Evolutionary conservation across 2,329 filamentous ascomycete genomes (phyloP).

Genomic region (Elsinoe fawcettii): DNA sequence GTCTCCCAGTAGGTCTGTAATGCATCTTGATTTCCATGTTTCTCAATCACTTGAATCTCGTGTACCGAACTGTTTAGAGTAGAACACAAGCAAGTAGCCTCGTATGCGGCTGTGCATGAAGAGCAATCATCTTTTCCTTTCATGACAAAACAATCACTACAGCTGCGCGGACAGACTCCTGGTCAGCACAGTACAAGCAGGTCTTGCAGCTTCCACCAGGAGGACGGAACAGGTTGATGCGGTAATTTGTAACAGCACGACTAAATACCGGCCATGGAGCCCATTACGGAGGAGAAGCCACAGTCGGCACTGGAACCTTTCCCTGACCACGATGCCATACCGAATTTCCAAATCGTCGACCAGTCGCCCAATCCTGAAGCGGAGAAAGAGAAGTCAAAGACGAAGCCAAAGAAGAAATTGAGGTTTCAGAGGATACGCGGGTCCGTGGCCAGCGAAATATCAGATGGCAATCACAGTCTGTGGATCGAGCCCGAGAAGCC

Average conservation of each 20-base stretch:
- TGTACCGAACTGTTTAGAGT: neutral
- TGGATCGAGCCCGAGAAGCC: conserved; percentile 10
- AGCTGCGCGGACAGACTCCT: neutral
- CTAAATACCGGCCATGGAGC: conserved; percentile 2
- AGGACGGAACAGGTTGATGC: neutral
- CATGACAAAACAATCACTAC: neutral
- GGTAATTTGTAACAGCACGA: neutral
- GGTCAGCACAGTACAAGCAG: neutral
- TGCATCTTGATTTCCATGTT: conserved; percentile 5
- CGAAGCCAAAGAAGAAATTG: conserved; percentile 10
- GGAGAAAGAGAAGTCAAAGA: conserved; percentile 5
- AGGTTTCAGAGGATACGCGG: conserved; percentile 3
- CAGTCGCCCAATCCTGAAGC: conserved; percentile 5
- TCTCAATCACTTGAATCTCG: neutral
- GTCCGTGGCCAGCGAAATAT: neutral
- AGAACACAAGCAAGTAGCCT: conserved; percentile 3
- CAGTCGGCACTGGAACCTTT: neutral
- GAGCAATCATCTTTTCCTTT: neutral
- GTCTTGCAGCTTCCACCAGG: neutral
- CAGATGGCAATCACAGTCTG: conserved; percentile 8
- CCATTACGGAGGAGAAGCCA: conserved; percentile 7
- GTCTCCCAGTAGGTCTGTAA: neutral
- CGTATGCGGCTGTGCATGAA: neutral
- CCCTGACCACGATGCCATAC: conserved; percentile 7
- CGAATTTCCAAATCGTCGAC: conserved; percentile 5